A percentile compares a stretch with the other conserved stretches of the same genome.
phyloP scores from a whole-genome alignment of 75 land plant species.

The Isoetes taiwanensis region DNA sequence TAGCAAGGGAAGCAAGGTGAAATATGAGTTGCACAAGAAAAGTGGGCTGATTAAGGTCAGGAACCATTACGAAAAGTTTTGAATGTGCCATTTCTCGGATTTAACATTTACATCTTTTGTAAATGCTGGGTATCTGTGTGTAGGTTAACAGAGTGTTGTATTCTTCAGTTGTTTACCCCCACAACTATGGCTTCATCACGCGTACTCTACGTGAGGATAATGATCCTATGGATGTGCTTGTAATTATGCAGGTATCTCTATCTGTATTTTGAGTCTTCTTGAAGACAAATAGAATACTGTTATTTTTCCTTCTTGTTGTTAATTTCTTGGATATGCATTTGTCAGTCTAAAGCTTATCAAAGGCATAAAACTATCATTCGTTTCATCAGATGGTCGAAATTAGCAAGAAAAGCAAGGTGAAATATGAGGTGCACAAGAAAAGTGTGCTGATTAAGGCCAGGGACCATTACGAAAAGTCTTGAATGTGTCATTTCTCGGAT shows the following conservation, averaged over 20 bases:
- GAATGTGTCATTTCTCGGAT: no score
- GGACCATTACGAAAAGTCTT: no score
- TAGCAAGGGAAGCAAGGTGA: constrained; percentile 40
- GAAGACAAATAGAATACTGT: no score
- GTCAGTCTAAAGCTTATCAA: no score
- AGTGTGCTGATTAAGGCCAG: constrained; percentile 70
- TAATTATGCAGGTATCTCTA: constrained; percentile 52
- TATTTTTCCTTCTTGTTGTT: no score
- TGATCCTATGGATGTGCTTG: constrained; percentile 44
- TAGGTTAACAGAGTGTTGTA: constrained; percentile 43
- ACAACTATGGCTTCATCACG: constrained; percentile 43
- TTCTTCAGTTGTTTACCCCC: constrained; percentile 52
- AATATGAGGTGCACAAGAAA: constrained; percentile 69
- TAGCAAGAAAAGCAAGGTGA: constrained; percentile 61
- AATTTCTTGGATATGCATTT: no score
- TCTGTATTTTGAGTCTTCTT: no score
- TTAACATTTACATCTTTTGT: background rate
- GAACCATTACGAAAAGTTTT: background rate
- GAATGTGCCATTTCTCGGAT: background rate
- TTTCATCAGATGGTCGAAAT: constrained; percentile 72
- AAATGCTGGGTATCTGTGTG: background rate
- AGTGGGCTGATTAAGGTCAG: constrained; percentile 45
- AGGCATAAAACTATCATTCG: no score
- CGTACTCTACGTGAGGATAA: constrained; percentile 42
- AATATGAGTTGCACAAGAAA: constrained; percentile 42